A percentile compares a stretch with the other conserved stretches of the same genome.
These are phyloP conservation scores for Coniferiporia weirii DNA, from an alignment of 1,284 basidiomycete genomes.

Conservation along the genomic window DNA sequence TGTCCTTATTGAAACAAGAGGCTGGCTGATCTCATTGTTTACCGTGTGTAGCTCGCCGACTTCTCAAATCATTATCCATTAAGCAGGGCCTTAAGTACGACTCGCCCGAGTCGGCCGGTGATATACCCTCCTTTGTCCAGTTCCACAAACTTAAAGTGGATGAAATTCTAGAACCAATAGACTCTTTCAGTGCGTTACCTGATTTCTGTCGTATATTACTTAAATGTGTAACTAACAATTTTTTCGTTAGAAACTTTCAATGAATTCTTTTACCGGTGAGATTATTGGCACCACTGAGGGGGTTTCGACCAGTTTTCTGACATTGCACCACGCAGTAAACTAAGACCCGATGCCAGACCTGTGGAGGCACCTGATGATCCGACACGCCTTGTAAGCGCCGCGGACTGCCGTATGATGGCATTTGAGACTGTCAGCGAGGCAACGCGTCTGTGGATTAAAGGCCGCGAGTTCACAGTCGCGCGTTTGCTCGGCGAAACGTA, in stretches of 20 bases:
- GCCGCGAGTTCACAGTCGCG: conserved; percentile 82
- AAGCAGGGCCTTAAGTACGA: conserved; percentile 97
- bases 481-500: conserved; percentile 80
- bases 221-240: conserved; percentile 5
- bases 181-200: conserved; percentile 67
- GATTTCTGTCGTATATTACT: neutral
- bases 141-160: conserved; percentile 84
- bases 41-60: conserved; percentile 49
- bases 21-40: conserved; percentile 9
- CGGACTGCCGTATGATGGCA: conserved; percentile 93
- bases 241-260: conserved; percentile 74
- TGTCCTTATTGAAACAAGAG: conserved; percentile 22
- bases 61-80: conserved; percentile 86
- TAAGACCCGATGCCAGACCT: conserved; percentile 80
- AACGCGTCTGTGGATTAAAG: conserved; percentile 95
- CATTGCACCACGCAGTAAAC: conserved; percentile 56
- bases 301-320: conserved; percentile 1
- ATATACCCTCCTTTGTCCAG: conserved; percentile 84
- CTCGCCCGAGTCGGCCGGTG: conserved; percentile 73
- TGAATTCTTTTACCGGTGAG: conserved; percentile 75
- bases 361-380: conserved; percentile 72
- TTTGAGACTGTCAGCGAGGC: conserved; percentile 85
- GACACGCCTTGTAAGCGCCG: conserved; percentile 75
- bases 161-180: conserved; percentile 80
- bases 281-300: neutral